phyloP scores from a whole-genome alignment of 306 rosid genomes.

The Acacia melanoxylon region DNA sequence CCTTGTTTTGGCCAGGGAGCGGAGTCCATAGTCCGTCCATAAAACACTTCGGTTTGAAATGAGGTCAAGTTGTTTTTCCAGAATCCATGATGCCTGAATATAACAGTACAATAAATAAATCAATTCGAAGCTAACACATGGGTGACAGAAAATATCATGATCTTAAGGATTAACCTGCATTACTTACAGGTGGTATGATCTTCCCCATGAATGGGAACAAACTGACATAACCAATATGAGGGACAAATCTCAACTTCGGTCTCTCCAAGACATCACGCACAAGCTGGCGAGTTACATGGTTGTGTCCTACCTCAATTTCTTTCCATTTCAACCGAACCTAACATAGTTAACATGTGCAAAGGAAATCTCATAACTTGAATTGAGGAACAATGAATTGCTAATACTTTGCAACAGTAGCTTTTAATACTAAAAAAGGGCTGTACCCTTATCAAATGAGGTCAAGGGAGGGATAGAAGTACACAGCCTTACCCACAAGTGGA shows the following conservation, averaged over 20 bases:
- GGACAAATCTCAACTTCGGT: conserved; percentile 79
- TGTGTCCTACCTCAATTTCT: conserved; percentile 48
- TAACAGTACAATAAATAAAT: conserved; percentile 20
- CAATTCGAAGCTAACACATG: background rate
- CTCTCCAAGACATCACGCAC: conserved; percentile 62
- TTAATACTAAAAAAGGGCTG: background rate
- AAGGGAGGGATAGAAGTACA: no score
- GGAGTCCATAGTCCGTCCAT: conserved; percentile 94
- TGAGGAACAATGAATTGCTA: conserved; percentile 16
- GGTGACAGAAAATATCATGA: conserved; percentile 7
- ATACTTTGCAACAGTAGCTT: background rate
- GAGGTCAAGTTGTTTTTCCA: conserved; percentile 85
- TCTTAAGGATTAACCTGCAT: conserved; percentile 13
- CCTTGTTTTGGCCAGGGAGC: conserved; percentile 94
- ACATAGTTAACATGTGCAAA: conserved; percentile 24
- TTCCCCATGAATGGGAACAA: conserved; percentile 85
- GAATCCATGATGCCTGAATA: conserved; percentile 76
- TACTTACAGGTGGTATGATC: conserved; percentile 86
- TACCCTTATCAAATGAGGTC: no score
- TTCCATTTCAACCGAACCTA: conserved; percentile 86
- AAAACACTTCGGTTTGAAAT: conserved; percentile 74
- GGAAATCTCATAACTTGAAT: conserved; percentile 20
- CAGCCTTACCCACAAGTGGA: no score
- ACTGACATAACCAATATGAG: conserved; percentile 84
- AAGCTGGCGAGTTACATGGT: conserved; percentile 60